Conservation (phyloP, 768 basidiomycete genomes). For the Cystofilobasidium bisporidii region DNA sequence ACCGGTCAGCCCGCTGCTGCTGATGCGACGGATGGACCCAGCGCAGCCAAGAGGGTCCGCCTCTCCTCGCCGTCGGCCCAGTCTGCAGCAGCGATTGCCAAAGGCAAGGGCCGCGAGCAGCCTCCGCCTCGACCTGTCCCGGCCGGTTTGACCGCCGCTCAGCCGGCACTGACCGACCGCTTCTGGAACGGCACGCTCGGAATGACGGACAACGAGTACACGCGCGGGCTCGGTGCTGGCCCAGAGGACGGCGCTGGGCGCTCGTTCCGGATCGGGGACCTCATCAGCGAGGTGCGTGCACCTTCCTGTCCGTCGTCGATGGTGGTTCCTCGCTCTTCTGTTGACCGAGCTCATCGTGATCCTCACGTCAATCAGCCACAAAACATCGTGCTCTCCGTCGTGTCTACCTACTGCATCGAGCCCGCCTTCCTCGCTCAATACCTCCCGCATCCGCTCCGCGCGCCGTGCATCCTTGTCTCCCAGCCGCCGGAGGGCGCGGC, state of each 20-base stretch:
- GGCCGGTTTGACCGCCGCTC: background rate
- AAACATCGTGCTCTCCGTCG: constrained; percentile 2
- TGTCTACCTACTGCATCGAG: constrained; percentile 18
- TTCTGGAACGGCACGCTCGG: constrained; percentile 15
- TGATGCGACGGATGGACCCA: background rate
- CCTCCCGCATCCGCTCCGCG: background rate
- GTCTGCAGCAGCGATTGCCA: background rate
- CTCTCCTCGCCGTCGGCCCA: background rate
- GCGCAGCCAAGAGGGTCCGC: background rate
- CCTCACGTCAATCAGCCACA: background rate
- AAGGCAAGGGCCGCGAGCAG: background rate
- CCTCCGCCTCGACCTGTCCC: background rate
- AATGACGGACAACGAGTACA: constrained; percentile 1
- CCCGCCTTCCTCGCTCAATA: background rate
- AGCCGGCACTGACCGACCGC: background rate
- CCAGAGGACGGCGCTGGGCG: background rate
- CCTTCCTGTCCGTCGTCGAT: no score
- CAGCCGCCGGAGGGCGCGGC: background rate
- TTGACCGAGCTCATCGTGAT: no score
- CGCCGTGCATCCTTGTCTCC: constrained; percentile 4
- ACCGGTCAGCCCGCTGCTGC: background rate
- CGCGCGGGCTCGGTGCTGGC: background rate
- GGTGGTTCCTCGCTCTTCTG: no score
- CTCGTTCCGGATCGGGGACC: background rate
- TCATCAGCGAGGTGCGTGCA: constrained; percentile 16